phyloP scores from a whole-genome alignment of 305 asterid species.

The Fraxinus sp. region DNA sequence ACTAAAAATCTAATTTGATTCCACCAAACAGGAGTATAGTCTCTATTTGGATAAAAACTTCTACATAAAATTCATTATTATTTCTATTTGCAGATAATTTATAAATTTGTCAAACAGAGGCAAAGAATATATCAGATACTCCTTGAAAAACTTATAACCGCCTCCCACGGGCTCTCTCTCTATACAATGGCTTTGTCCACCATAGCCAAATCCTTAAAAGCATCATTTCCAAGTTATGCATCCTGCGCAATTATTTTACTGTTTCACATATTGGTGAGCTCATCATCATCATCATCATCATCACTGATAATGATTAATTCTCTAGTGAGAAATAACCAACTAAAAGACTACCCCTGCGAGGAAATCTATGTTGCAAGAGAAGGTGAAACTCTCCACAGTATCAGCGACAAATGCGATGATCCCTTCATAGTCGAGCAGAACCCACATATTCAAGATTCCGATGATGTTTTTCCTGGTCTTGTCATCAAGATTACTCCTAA shows the following conservation, averaged over 20 bases:
- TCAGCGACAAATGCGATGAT: slow-evolving; percentile 35
- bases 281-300: neutral
- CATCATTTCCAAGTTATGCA: neutral
- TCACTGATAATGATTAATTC: neutral
- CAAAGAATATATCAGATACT: no score
- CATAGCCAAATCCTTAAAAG: neutral
- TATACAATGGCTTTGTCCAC: neutral
- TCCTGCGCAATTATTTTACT: neutral
- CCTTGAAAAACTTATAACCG: neutral
- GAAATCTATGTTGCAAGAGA: slow-evolving; percentile 38
- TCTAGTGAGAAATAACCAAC: neutral
- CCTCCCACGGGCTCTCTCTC: neutral
- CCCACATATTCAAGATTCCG: slow-evolving; percentile 37
- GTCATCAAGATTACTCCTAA: slow-evolving; percentile 31
- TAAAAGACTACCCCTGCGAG: slow-evolving; percentile 8
- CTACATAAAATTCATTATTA: no score
- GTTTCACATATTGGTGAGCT: neutral
- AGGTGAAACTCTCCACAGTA: slow-evolving; percentile 35
- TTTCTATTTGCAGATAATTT: no score
- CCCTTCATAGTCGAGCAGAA: slow-evolving; percentile 38
- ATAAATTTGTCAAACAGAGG: no score
- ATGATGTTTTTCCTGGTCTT: slow-evolving; percentile 40
- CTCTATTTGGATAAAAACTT: no score
- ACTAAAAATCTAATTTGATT: no score
- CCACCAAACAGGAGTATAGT: no score